Conservation (phyloP, 352 stramenopile species). For the Phytophthora chlamydospora region DNA sequence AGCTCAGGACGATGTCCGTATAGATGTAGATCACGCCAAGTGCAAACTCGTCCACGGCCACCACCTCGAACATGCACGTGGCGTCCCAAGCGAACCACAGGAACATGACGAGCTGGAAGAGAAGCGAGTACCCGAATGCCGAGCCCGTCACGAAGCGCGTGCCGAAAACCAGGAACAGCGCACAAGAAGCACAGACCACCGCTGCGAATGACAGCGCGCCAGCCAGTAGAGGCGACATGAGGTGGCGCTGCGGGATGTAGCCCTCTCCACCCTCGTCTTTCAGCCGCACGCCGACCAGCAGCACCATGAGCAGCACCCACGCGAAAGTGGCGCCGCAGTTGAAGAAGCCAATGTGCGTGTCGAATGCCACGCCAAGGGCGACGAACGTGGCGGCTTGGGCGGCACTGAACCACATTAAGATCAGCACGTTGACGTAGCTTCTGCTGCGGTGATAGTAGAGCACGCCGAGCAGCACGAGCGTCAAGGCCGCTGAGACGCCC, state of each 20-base stretch:
- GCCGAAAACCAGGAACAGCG: slow-evolving; percentile 34
- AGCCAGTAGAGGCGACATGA: slow-evolving; percentile 30
- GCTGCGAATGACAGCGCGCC: slow-evolving; percentile 27
- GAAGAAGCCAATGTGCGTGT: slow-evolving; percentile 47
- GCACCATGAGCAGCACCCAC: slow-evolving; percentile 37
- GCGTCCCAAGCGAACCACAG: slow-evolving; percentile 48
- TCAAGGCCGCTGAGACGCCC: slow-evolving; percentile 7
- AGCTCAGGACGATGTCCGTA: slow-evolving; percentile 50
- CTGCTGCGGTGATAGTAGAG: slow-evolving; percentile 38
- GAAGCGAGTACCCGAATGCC: slow-evolving; percentile 36
- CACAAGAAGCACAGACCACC: slow-evolving; percentile 17
- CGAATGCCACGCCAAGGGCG: slow-evolving; percentile 35
- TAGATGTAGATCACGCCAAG: slow-evolving; percentile 61
- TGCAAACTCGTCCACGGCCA: slow-evolving; percentile 52
- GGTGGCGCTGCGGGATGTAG: slow-evolving; percentile 6
- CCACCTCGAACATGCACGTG: slow-evolving; percentile 45
- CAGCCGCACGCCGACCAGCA: slow-evolving; percentile 25
- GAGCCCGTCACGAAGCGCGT: slow-evolving; percentile 24
- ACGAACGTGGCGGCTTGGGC: slow-evolving; percentile 39
- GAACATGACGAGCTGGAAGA: slow-evolving; percentile 45
- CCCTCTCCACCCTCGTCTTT: slow-evolving; percentile 8
- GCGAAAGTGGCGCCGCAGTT: slow-evolving; percentile 44
- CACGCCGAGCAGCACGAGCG: slow-evolving; percentile 35
- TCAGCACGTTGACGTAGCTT: slow-evolving; percentile 36
- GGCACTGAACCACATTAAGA: slow-evolving; percentile 42